A percentile compares a stretch with the other conserved stretches of the same genome.
phyloP scores from a whole-genome alignment of 2,329 filamentous ascomycete genomes.

The Beauveria sp. region DNA sequence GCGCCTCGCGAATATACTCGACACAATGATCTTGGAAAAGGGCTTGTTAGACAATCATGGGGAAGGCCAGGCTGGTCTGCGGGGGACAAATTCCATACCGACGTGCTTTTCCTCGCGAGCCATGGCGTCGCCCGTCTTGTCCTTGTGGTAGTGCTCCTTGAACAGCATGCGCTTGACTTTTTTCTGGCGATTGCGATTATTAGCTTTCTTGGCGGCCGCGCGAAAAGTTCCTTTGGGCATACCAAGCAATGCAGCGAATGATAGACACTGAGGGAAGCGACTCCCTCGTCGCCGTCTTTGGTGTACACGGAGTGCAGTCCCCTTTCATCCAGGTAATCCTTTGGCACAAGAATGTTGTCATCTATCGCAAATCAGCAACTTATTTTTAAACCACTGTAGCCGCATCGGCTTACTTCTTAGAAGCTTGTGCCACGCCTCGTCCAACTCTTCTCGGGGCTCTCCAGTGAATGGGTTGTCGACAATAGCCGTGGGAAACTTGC shows the following conservation, averaged over 20 bases:
- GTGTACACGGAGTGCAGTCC: background rate
- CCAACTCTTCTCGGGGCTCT: background rate
- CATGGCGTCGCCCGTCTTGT: background rate
- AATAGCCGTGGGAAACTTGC: background rate
- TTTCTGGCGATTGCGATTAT: background rate
- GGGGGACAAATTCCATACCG: background rate
- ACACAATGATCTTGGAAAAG: background rate
- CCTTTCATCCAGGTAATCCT: background rate
- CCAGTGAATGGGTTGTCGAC: background rate
- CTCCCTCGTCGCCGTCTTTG: background rate
- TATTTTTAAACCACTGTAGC: background rate
- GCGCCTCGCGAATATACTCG: conserved; percentile 3
- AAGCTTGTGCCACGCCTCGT: background rate
- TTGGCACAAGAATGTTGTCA: background rate
- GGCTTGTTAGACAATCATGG: too few species aligned
- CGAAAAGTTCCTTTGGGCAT: background rate
- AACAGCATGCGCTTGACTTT: conserved; percentile 3
- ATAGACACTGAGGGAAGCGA: background rate
- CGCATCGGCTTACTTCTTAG: background rate
- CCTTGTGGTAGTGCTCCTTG: conserved; percentile 1
- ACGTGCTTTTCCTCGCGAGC: background rate
- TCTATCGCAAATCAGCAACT: background rate
- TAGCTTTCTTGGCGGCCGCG: background rate
- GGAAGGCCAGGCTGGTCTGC: too few species aligned
- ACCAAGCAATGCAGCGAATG: background rate